phyloP scores from a whole-genome alignment of 2,329 filamentous ascomycete genomes.

The Cercospora sp. region DNA sequence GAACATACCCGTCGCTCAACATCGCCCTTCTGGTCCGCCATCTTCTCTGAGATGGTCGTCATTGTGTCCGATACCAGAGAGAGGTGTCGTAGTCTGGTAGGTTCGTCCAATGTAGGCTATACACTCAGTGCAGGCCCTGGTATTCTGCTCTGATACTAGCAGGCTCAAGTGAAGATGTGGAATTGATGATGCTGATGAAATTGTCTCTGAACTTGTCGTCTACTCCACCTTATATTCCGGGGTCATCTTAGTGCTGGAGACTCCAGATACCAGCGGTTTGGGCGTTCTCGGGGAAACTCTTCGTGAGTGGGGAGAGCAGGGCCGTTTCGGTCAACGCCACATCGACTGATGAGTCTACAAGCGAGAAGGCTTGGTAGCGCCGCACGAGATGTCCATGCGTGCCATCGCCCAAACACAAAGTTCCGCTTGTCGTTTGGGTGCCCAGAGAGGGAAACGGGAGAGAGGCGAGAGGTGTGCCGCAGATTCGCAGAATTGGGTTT shows the following conservation, averaged over 20 bases:
- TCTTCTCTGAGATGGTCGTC: background rate
- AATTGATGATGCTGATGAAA: background rate
- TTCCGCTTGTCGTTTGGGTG: background rate
- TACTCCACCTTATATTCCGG: constrained; percentile 6
- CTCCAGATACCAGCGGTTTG: constrained; percentile 1
- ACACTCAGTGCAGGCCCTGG: background rate
- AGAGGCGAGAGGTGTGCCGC: background rate
- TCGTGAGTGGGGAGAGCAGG: background rate
- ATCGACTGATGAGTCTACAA: background rate
- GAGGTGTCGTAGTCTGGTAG: background rate
- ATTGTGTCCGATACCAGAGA: background rate
- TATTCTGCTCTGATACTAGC: background rate
- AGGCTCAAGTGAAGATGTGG: background rate
- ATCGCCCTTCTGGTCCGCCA: background rate
- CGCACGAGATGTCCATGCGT: background rate
- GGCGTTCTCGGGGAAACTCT: background rate
- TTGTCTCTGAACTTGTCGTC: constrained; percentile 1
- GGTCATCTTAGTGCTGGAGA: background rate
- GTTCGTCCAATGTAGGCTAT: background rate
- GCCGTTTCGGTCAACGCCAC: background rate
- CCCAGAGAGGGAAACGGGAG: background rate
- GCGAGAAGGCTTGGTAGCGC: constrained; percentile 4
- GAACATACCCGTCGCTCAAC: background rate
- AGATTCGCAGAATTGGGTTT: background rate
- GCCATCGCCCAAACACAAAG: background rate